Evolutionary conservation across 2,329 filamentous ascomycete genomes (phyloP), one percentile per base, ranked within the genome.

Genomic region (Sporothrix dimorphospora): DNA sequence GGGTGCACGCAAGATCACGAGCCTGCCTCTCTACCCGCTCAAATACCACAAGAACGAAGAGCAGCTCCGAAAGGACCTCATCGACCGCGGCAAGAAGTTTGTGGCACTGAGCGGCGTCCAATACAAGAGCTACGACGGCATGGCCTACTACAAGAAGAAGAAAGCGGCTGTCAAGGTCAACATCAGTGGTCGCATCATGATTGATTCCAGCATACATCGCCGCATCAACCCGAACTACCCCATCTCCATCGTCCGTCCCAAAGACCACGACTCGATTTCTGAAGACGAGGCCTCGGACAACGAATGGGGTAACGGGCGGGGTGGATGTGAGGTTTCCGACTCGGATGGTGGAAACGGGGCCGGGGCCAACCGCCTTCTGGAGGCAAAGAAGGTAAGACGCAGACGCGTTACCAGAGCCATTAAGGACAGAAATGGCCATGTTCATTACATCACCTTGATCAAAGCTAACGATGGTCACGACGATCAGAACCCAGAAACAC

Each of bases 161-260:
- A 91, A 91, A 77, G 83, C 86, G 72, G 83, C 93, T 16, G 83
- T 92, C 78, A 95, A 94, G 79, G 91, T 97, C 80, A 94, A 94
- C 78, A 91, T 97, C 79, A 93, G 94, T 74, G 92, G 94, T 21
- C 90, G 94, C 40, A 87, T 97, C 74, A 97, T 97, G 94, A 85
- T 97, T 30, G 94, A 97, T 78, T 89, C 93, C 0, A 89, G 89
- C 3, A 92, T 92, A 55, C 94, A 97, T 81, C 89, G 93, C 9
- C 89, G 93, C 45, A 92, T 95, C 79, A 93, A 96, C 76, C 92
- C 94, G 0, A 97, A 97, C 79, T 97, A 97, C 76, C 88, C 88
- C 0, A 88, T 95, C 76, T 93, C 91, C 27, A 85, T 88, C 1
- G 90, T 97, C 71, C 90, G 91, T 67, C 88, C 92, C 0, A 91